Conservation (phyloP, 371 early-diverging fungal genomes). For the Conidiobolus incongruus region DNA sequence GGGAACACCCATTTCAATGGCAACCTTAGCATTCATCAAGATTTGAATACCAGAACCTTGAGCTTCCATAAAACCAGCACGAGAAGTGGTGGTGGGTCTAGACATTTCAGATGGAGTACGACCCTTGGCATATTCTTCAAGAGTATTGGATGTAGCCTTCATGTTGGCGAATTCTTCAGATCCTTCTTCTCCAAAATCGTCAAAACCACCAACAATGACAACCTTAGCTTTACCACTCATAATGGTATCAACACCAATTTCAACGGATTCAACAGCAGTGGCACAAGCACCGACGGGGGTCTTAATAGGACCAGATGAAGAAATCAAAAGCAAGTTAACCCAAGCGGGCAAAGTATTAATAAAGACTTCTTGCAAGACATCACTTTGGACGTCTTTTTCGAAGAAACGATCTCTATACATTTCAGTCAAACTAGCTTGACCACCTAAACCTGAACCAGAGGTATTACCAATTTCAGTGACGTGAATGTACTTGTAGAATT, state of each 20-base stretch:
- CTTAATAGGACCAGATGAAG: slow-evolving; percentile 91
- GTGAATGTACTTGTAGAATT: slow-evolving; percentile 91
- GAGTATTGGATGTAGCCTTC: slow-evolving; percentile 81
- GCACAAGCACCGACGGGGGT: slow-evolving; percentile 90
- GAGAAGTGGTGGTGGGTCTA: slow-evolving; percentile 76
- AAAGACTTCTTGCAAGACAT: slow-evolving; percentile 87
- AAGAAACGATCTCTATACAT: slow-evolving; percentile 56
- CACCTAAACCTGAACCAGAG: slow-evolving; percentile 74
- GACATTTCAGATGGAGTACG: slow-evolving; percentile 81
- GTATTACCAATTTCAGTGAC: slow-evolving; percentile 85
- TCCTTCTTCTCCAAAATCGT: slow-evolving; percentile 84
- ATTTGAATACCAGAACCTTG: slow-evolving; percentile 83
- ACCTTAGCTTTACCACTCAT: slow-evolving; percentile 82
- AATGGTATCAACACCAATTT: slow-evolving; percentile 80
- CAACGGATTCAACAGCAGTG: slow-evolving; percentile 79
- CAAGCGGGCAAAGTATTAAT: slow-evolving; percentile 94
- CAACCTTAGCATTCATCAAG: slow-evolving; percentile 73
- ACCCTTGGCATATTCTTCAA: slow-evolving; percentile 66
- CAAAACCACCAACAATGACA: slow-evolving; percentile 84
- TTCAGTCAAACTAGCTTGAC: slow-evolving; percentile 51
- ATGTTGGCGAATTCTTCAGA: slow-evolving; percentile 92
- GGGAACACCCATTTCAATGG: slow-evolving; percentile 87
- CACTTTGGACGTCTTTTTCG: slow-evolving; percentile 78
- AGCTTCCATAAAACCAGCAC: slow-evolving; percentile 88
- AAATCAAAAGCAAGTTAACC: slow-evolving; percentile 88